Evolutionary conservation across 768 basidiomycete species (phyloP).

Genomic region (Lactarius trivialis): DNA sequence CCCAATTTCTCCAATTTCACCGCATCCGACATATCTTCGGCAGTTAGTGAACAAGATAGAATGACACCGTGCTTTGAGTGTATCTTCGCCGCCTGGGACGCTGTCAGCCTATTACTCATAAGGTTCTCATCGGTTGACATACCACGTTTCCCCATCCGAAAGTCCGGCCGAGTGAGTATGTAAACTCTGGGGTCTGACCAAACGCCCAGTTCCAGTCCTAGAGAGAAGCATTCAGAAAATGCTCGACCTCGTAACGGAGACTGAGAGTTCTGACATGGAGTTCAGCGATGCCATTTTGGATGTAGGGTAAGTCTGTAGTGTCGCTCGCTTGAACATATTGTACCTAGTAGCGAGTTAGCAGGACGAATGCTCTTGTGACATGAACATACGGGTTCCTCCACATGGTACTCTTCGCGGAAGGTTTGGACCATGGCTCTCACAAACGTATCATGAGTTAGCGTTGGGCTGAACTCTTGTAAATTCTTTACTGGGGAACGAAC

Average conservation of each 20-base stretch:
- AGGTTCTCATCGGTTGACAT: conserved; percentile 23
- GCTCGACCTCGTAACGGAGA: background rate
- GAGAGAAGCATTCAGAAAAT: background rate
- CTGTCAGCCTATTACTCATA: conserved; percentile 6
- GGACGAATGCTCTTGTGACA: background rate
- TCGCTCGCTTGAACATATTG: conserved; percentile 32
- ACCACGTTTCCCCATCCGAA: conserved; percentile 40
- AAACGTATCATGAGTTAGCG: conserved; percentile 63
- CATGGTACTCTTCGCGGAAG: conserved; percentile 55
- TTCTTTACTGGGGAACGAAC: conserved; percentile 92
- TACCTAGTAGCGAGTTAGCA: background rate
- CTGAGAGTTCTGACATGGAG: conserved; percentile 46
- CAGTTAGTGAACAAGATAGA: conserved; percentile 35
- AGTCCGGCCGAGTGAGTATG: conserved; percentile 41
- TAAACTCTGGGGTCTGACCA: conserved; percentile 93
- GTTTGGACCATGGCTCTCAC: conserved; percentile 57
- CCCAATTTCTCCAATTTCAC: conserved; percentile 27
- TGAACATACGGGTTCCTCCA: conserved; percentile 32
- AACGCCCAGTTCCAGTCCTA: conserved; percentile 93
- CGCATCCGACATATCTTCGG: conserved; percentile 18
- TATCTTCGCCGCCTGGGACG: conserved; percentile 39
- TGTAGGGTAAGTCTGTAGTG: conserved; percentile 50
- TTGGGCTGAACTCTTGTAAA: conserved; percentile 46
- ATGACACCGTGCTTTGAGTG: conserved; percentile 63
- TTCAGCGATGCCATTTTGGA: conserved; percentile 64